These are phyloP conservation scores for Maudiozyma bulderi DNA, from an alignment of 805 yeast species.

Conservation along the genomic window DNA sequence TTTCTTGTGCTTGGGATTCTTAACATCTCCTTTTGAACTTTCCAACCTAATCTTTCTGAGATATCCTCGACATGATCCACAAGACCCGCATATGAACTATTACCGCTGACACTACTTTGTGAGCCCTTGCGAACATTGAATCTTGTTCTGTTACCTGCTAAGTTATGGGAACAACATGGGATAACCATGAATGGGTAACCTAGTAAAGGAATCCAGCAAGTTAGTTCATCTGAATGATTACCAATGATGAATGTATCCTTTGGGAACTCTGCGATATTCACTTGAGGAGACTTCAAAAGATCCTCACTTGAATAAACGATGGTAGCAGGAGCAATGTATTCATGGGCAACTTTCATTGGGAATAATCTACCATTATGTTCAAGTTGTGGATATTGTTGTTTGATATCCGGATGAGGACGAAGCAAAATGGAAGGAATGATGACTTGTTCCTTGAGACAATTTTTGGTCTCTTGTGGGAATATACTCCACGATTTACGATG, in stretches of 20 bases:
- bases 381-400: constrained; percentile 42
- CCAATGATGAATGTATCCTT: constrained; percentile 76
- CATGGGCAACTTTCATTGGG: constrained; percentile 32
- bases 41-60: constrained; percentile 70
- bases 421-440: constrained; percentile 69
- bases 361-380: constrained; percentile 50
- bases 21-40: constrained; percentile 72
- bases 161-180: constrained; percentile 89
- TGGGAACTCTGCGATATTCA: constrained; percentile 59
- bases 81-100: constrained; percentile 72
- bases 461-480: constrained; percentile 58
- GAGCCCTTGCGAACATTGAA: constrained; percentile 38
- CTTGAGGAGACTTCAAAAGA: constrained; percentile 42
- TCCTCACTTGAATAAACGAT: constrained; percentile 29
- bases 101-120: constrained; percentile 12
- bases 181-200: constrained; percentile 84
- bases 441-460: constrained; percentile 59
- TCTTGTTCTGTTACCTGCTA: constrained; percentile 66
- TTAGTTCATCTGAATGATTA: constrained; percentile 89
- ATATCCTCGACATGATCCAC: constrained; percentile 76
- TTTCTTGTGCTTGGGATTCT: constrained; percentile 92
- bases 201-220: constrained; percentile 88
- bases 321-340: constrained; percentile 36
- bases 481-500: constrained; percentile 78
- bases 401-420: constrained; percentile 58